Percentiles rank a stretch among this genome's conserved stretches.
phyloP scores from a whole-genome alignment of 495 filamentous ascomycete genomes.

The Penicillium robsamsonii region DNA sequence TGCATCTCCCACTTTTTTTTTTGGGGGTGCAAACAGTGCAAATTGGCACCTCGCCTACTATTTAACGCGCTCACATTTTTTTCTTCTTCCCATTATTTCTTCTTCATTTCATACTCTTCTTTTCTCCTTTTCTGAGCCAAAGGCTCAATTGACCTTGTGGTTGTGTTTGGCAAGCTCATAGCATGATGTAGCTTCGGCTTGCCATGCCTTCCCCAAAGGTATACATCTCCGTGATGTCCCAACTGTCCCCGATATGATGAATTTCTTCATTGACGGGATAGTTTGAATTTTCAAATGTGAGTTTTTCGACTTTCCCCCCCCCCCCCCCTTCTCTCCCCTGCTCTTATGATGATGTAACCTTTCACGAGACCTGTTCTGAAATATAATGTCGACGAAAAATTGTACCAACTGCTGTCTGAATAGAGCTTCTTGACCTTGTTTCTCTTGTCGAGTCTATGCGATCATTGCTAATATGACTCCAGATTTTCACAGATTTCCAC shows the following conservation, averaged over 20 bases:
- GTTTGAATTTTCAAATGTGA: not conserved
- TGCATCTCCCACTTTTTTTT: slow-evolving; percentile 26
- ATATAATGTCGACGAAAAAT: slow-evolving; percentile 44
- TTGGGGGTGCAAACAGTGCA: slow-evolving; percentile 34
- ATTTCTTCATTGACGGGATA: not conserved
- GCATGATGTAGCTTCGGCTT: slow-evolving; percentile 4
- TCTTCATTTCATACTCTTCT: not conserved
- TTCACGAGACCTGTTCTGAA: slow-evolving; percentile 60
- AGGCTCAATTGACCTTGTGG: not conserved
- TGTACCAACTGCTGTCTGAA: slow-evolving; percentile 54
- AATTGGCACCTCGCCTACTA: slow-evolving; percentile 24
- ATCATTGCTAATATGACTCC: slow-evolving; percentile 16
- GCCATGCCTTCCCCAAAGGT: not conserved
- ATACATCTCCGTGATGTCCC: not conserved
- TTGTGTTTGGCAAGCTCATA: not conserved
- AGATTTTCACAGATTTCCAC: not conserved
- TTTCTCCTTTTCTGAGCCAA: not conserved
- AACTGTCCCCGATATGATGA: not conserved
- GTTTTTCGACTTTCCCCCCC: no score
- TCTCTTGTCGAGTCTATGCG: slow-evolving; percentile 1
- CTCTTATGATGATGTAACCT: slow-evolving; percentile 51
- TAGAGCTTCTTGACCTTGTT: slow-evolving; percentile 12
- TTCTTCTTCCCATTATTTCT: slow-evolving; percentile 2
- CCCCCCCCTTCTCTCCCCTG: no score
- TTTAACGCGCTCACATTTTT: slow-evolving; percentile 17